A percentile compares a stretch with the other conserved stretches of the same genome.
Conservation (phyloP, 805 yeast species). For the Wickerhamomyces strasburgensis region DNA sequence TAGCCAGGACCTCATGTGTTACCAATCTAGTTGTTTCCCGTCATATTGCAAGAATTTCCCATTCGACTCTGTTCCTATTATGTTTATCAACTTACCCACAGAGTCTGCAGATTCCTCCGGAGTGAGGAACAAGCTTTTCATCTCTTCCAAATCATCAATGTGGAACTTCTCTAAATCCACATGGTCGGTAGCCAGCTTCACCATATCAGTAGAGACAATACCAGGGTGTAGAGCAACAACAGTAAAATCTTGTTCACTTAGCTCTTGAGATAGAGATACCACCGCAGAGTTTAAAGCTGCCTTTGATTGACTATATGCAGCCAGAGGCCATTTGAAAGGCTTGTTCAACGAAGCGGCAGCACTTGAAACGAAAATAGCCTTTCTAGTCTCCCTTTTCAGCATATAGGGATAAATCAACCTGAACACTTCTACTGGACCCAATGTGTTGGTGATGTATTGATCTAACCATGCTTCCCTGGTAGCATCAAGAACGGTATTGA, state of each 20-base stretch:
- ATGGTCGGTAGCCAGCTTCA: not conserved
- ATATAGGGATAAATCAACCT: slow-evolving; percentile 15
- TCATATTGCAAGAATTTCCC: not conserved
- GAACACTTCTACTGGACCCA: slow-evolving; percentile 10
- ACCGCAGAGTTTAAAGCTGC: slow-evolving; percentile 32
- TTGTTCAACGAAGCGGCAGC: slow-evolving; percentile 23
- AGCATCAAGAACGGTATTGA: not conserved
- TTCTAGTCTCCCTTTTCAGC: slow-evolving; percentile 15
- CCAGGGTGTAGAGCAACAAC: slow-evolving; percentile 36
- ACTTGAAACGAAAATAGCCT: slow-evolving; percentile 27
- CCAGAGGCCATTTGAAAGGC: slow-evolving; percentile 8
- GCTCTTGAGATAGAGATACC: slow-evolving; percentile 25
- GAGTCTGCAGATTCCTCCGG: not conserved
- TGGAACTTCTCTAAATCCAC: not conserved
- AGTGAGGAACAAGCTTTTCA: not conserved
- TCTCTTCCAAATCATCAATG: not conserved
- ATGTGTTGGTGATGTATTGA: slow-evolving; percentile 4
- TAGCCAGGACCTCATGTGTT: too few relatives aligned
- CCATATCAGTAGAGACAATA: slow-evolving; percentile 34
- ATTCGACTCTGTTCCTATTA: not conserved
- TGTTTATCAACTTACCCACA: too few relatives aligned
- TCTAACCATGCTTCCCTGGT: slow-evolving; percentile 3
- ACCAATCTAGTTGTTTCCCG: not conserved
- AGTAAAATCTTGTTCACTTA: slow-evolving; percentile 24
- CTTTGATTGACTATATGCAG: slow-evolving; percentile 35